Evolutionary conservation across 208 protist genomes (phyloP).

Genomic region (Wallacemonas collosoma): DNA sequence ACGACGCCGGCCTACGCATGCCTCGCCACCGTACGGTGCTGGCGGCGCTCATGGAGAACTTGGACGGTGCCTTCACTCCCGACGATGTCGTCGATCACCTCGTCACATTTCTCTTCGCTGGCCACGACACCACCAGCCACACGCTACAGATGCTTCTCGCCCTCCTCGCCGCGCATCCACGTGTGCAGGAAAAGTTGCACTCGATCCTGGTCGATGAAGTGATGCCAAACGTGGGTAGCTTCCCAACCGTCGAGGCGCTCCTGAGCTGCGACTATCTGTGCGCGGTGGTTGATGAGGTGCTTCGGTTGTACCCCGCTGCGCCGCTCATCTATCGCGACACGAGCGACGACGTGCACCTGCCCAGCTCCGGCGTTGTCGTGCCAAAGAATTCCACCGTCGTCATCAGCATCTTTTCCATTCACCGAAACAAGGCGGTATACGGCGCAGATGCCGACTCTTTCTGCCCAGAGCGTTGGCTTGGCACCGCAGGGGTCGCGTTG

Average conservation of each 20-base stretch:
- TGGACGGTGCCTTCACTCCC: conserved; percentile 38
- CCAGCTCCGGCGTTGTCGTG: conserved; percentile 44
- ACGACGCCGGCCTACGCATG: not conserved
- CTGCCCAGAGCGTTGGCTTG: conserved; percentile 54
- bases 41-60: conserved; percentile 46
- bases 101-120: conserved; percentile 59
- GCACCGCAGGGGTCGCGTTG: conserved; percentile 38
- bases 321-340: conserved; percentile 66
- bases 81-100: conserved; percentile 56
- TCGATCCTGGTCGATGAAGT: conserved; percentile 37
- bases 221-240: conserved; percentile 40
- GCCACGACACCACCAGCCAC: conserved; percentile 57
- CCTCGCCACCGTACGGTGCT: conserved; percentile 35
- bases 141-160: conserved; percentile 56
- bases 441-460: conserved; percentile 42
- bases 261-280: conserved; percentile 52
- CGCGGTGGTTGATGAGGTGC: conserved; percentile 43
- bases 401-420: conserved; percentile 55
- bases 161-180: conserved; percentile 36
- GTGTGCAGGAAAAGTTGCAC: conserved; percentile 45
- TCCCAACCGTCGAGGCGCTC: conserved; percentile 49
- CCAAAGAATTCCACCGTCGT: conserved; percentile 45
- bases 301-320: conserved; percentile 57
- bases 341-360: conserved; percentile 38
- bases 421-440: conserved; percentile 47